Evolutionary conservation across 2,329 filamentous ascomycete genomes (phyloP), one percentile per base, ranked within the genome.

Genomic region (Pseudogymnoascus sp.): DNA sequence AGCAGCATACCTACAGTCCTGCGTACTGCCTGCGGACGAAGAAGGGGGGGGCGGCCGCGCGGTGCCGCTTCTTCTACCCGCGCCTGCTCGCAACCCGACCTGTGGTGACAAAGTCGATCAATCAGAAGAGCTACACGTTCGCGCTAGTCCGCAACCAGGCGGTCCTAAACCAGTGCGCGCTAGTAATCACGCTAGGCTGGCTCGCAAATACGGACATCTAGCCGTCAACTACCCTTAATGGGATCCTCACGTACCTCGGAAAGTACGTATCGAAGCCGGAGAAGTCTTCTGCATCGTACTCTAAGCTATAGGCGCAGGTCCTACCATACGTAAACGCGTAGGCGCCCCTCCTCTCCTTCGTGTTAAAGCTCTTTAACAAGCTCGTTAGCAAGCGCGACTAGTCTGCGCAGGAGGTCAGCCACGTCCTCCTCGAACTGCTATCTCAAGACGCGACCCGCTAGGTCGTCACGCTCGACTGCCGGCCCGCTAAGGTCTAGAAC

Each of bases 121-220:
- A 44, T 10, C 40, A 44, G 3, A 44, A 44, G 40, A 10, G 10
- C 40, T 44, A n/a, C 3, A n/a, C 9, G 40, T 44, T 44, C 19
- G n/a, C 40, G 3, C 40, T 11, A 21, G 40, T 6, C 40, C 40
- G 50, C 6, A 59, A 59, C 50, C 17, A 59, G 7, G 26, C 6
- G n/a, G 5, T 11, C 21, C 28, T 64, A 4, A 64, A 64, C 63
- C 31, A 64, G 61, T 62, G 40, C 33, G 26, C 61, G 59, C 60
- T 60, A 28, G 33, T 59, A 5, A 13, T 59, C 19, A 26, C 50
- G 15, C 3, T 59, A 17, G 50, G 36, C 3, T 65, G 28, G 64
- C 15, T 63, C 28, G 53, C 53, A 7, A 65, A 65, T 47, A 60
- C 62, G 7, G 62, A 65, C 36, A 65, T 65, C 33, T 26, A 63